Conservation (phyloP, 2,329 filamentous ascomycete genomes). For the Colletotrichum tabaci region DNA sequence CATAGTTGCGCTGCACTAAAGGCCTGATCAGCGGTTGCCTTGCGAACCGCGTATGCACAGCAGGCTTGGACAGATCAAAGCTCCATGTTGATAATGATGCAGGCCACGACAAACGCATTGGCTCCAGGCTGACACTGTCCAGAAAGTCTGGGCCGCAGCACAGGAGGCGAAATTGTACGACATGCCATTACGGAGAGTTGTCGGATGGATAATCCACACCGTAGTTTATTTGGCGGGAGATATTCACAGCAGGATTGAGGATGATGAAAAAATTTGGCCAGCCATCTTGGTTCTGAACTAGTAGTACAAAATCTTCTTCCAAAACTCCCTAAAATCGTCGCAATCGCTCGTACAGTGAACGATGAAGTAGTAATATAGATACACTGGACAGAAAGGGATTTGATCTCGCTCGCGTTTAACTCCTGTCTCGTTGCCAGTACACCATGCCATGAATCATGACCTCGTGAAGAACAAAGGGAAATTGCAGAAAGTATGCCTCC, state of each 20-base stretch:
- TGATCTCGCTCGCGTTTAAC: neutral
- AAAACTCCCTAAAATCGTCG: neutral
- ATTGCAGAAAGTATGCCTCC: too few species aligned
- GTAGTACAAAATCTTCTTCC: neutral
- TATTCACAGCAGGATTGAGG: too few species aligned
- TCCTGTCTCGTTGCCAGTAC: conserved; percentile 4
- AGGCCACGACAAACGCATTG: too few species aligned
- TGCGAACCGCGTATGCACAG: neutral
- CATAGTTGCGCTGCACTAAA: neutral
- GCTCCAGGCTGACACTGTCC: too few species aligned
- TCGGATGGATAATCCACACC: too few species aligned
- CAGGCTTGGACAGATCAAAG: too few species aligned
- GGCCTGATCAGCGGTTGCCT: too few species aligned
- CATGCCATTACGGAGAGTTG: too few species aligned
- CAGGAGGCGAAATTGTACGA: too few species aligned
- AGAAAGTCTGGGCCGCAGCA: too few species aligned
- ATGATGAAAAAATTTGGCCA: neutral
- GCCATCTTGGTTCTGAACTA: neutral
- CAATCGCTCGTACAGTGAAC: neutral
- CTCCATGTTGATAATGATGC: too few species aligned
- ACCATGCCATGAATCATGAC: neutral
- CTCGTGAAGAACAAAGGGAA: conserved; percentile 9
- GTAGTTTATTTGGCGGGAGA: too few species aligned
- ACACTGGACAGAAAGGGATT: conserved; percentile 7
- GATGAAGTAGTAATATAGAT: conserved; percentile 27